Evolutionary conservation across 2,329 filamentous ascomycete genomes (phyloP).

Genomic region (Salinomyces thailandicus): DNA sequence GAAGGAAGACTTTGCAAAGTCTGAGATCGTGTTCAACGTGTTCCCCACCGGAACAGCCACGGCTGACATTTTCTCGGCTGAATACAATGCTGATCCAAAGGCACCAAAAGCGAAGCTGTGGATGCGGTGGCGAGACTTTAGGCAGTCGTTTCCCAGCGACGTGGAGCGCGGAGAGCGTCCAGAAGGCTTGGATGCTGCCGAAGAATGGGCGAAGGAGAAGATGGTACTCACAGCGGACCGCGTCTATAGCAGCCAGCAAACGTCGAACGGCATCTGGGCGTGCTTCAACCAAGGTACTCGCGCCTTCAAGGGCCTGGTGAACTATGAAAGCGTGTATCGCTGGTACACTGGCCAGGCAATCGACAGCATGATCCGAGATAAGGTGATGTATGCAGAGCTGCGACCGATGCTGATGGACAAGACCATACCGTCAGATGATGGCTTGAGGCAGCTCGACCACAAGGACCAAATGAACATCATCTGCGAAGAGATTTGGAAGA

Average conservation of each 20-base stretch:
- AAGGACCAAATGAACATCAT: constrained; percentile 52
- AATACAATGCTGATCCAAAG: constrained; percentile 34
- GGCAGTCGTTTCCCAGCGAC: constrained; percentile 29
- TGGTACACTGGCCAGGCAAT: constrained; percentile 51
- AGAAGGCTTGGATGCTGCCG: constrained; percentile 12
- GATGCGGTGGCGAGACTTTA: constrained; percentile 41
- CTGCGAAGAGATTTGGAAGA: constrained; percentile 43
- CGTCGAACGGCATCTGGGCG: constrained; percentile 39
- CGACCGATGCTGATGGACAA: constrained; percentile 61
- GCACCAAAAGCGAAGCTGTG: constrained; percentile 13
- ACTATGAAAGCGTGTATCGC: constrained; percentile 53
- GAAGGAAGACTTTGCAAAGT: constrained; percentile 36
- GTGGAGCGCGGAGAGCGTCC: constrained; percentile 6
- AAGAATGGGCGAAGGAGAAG: constrained; percentile 22
- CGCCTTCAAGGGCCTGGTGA: constrained; percentile 63
- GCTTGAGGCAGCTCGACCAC: constrained; percentile 43
- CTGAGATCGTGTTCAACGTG: constrained; percentile 55
- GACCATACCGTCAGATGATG: constrained; percentile 50
- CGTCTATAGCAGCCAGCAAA: constrained; percentile 16
- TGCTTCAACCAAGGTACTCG: constrained; percentile 60
- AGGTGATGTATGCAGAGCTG: constrained; percentile 62
- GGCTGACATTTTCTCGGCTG: constrained; percentile 38
- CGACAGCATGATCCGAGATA: constrained; percentile 51
- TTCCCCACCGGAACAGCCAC: constrained; percentile 20
- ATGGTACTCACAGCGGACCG: constrained; percentile 17